Evolutionary conservation across 306 rosid species (phyloP), one percentile per base, ranked within the genome.

Genomic region (Ormosia semicastrata): DNA sequence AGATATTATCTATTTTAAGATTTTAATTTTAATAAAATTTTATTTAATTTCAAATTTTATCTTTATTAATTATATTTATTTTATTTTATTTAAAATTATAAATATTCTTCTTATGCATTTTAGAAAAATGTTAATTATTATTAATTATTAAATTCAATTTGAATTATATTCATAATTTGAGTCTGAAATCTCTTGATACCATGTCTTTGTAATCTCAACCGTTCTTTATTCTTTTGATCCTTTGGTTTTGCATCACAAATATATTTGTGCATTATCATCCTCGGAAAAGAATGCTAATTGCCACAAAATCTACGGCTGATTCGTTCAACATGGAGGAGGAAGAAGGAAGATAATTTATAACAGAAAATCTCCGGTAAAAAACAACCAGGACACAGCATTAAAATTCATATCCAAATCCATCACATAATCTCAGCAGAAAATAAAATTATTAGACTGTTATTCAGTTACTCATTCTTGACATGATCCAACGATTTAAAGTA

Each of bases 371-470:
- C 81, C 46, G 30, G 66, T 7, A 14, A 44, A 44, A 64, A 77
- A 66, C 64, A 59, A 60, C 76, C 78, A 66, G 56, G 74, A 76
- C 24, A 76, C 8, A 77, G 37, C 44, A 24, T 40, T 29, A 43
- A 84, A 73, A 36, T 72, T 53, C 17, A 76, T 49, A 73, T 85
- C 77, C 68, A 64, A 76, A 74, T 53, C 36, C 43, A 77, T 29
- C 56, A 71, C 24, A 64, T 41, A 24, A 72, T 56, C 33, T 50
- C 84, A 41, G 69, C 86, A 66, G 70, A 81, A 81, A 71, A 67
- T 57, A 59, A 82, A 82, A 81, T 75, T 49, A 74, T 85, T 88
- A 52, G 40, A 66, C 56, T 12, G 66, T 82, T 78, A 46, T 64
- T 77, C 75, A 82, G 76, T 60, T 43, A 84, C 64, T 33, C 30